Conservation (phyloP, 768 basidiomycete genomes). For the Naematelia aurantialba region DNA sequence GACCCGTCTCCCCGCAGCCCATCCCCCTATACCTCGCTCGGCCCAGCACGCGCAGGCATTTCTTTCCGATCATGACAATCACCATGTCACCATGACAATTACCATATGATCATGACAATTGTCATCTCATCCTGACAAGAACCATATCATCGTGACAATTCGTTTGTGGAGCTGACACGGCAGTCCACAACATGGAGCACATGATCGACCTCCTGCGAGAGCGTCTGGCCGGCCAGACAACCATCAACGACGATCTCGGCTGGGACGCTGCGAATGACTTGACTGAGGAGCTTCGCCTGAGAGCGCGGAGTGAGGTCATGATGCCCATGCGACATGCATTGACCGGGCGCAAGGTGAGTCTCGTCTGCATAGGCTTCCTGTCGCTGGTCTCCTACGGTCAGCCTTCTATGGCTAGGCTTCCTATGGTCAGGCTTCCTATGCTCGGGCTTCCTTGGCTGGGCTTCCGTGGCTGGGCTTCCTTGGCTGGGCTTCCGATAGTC, state of each 20-base stretch:
- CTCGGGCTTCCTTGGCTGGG: too few species aligned
- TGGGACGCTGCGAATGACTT: conserved; percentile 52
- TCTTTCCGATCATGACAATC: too few species aligned
- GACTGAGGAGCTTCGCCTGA: conserved; percentile 11
- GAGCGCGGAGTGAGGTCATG: conserved; percentile 60
- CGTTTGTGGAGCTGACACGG: neutral
- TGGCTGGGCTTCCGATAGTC: too few species aligned
- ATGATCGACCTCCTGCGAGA: conserved; percentile 4
- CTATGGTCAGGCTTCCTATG: too few species aligned
- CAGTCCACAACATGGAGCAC: conserved; percentile 7
- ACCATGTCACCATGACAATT: too few species aligned
- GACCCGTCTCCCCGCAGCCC: neutral
- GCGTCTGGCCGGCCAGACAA: conserved; percentile 8
- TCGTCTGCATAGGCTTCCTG: neutral
- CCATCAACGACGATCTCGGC: conserved; percentile 43
- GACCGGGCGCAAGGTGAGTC: conserved; percentile 74
- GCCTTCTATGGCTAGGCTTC: too few species aligned
- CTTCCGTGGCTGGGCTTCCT: too few species aligned
- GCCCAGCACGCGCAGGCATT: too few species aligned
- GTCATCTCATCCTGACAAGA: neutral
- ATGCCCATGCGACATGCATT: conserved; percentile 70
- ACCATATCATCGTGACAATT: too few species aligned
- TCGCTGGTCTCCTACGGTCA: neutral
- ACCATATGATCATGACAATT: too few species aligned
- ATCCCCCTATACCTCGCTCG: neutral